Conservation (phyloP, 2,329 filamentous ascomycete genomes). For the Cladosporium oxysporum region DNA sequence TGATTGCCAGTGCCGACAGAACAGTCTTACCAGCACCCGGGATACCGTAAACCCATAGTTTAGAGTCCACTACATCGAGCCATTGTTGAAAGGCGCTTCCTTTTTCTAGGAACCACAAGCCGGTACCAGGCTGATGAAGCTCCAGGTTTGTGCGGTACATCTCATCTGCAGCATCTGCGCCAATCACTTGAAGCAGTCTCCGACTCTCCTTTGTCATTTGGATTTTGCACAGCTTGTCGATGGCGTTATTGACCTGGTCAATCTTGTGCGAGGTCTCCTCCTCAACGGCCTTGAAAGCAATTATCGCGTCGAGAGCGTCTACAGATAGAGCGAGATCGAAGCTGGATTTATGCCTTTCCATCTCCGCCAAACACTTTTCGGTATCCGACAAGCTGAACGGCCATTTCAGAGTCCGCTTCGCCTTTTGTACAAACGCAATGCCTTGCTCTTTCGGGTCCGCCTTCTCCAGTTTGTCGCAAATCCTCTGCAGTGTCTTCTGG, state of each 20-base stretch:
- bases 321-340: constrained; percentile 1
- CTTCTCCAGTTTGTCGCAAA: neutral
- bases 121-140: constrained; percentile 1
- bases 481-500: neutral
- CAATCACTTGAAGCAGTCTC: neutral
- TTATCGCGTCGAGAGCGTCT: neutral
- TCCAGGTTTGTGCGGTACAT: neutral
- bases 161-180: neutral
- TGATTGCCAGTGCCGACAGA: neutral
- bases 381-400: neutral
- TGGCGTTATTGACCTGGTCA: neutral
- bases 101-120: neutral
- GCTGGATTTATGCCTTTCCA: constrained; percentile 10
- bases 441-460: neutral
- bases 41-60: constrained; percentile 5
- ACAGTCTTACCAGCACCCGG: neutral
- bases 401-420: neutral
- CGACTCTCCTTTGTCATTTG: neutral
- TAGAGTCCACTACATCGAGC: neutral
- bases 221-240: neutral
- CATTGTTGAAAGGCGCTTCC: neutral
- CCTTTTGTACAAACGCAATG: neutral
- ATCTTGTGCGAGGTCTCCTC: neutral
- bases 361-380: neutral
- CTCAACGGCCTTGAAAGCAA: neutral